Conservation (phyloP, 148 eudicot genomes). For the Heliosperma pusillum region DNA sequence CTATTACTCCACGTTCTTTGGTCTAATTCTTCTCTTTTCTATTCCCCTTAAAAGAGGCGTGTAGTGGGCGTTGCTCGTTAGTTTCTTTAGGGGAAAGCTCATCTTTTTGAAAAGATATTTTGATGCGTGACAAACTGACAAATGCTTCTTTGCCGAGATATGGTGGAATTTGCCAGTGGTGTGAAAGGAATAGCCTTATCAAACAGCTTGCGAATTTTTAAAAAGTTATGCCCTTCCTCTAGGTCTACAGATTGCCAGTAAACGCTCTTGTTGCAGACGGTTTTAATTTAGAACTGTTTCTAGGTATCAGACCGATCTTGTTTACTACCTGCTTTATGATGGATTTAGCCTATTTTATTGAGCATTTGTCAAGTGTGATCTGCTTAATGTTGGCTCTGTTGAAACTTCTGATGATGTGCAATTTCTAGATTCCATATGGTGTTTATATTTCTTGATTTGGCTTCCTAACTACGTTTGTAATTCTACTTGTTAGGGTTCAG, state of each 20-base stretch:
- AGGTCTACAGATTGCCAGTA: not conserved
- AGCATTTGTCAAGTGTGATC: not conserved
- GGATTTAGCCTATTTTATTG: not conserved
- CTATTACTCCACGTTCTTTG: not conserved
- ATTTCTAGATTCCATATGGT: not conserved
- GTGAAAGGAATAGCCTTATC: too few relatives aligned
- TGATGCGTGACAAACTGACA: constrained; percentile 1
- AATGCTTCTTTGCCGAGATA: not conserved
- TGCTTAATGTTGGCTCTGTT: constrained; percentile 7
- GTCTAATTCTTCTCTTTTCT: too few relatives aligned
- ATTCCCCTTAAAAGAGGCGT: not conserved
- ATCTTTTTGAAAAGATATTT: not conserved
- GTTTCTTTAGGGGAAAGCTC: not conserved
- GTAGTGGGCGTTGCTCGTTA: not conserved
- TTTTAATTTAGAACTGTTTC: not conserved
- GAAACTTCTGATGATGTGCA: not conserved
- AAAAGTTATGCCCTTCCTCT: too few relatives aligned
- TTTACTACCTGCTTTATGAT: not conserved
- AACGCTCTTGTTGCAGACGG: not conserved
- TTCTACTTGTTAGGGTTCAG: constrained; percentile 23
- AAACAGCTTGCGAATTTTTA: too few relatives aligned
- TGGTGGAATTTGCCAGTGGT: too few relatives aligned
- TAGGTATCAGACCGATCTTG: not conserved
- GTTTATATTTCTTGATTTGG: not conserved
- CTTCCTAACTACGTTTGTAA: constrained; percentile 5